Conservation (phyloP, 2,329 filamentous ascomycete genomes). For the Coniella vitis region DNA sequence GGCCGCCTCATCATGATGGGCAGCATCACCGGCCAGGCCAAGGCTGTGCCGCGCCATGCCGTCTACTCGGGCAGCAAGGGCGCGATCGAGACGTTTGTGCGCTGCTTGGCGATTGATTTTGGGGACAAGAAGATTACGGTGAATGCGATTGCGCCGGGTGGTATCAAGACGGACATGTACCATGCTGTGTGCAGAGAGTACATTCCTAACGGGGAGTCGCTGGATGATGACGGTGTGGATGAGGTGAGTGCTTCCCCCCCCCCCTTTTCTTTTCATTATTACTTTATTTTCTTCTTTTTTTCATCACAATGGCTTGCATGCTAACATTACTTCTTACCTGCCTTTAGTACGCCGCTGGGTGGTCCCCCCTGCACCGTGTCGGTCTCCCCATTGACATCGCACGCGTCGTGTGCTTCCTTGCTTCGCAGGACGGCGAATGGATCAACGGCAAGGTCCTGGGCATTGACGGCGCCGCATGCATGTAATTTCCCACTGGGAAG, state of each 20-base stretch:
- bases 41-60: slow-evolving; percentile 63
- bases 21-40: slow-evolving; percentile 60
- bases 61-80: slow-evolving; percentile 73
- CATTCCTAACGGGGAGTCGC: slow-evolving; percentile 49
- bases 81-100: slow-evolving; percentile 69
- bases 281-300: background rate
- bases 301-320: background rate
- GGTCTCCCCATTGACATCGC: slow-evolving; percentile 63
- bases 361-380: slow-evolving; percentile 58
- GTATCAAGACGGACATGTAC: slow-evolving; percentile 61
- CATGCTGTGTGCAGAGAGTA: slow-evolving; percentile 57
- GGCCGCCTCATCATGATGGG: slow-evolving; percentile 69
- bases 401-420: slow-evolving; percentile 52
- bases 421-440: slow-evolving; percentile 40
- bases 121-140: slow-evolving; percentile 59
- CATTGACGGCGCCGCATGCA: slow-evolving; percentile 29
- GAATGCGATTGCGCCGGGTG: slow-evolving; percentile 57
- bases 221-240: slow-evolving; percentile 51
- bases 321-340: background rate
- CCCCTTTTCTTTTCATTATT: background rate
- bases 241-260: slow-evolving; percentile 28
- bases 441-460: slow-evolving; percentile 37
- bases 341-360: slow-evolving; percentile 51
- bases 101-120: slow-evolving; percentile 64
- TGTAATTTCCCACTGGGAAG: too few species aligned